Conservation (phyloP, 2,329 filamentous ascomycete species). For the Diaporthe sp. region DNA sequence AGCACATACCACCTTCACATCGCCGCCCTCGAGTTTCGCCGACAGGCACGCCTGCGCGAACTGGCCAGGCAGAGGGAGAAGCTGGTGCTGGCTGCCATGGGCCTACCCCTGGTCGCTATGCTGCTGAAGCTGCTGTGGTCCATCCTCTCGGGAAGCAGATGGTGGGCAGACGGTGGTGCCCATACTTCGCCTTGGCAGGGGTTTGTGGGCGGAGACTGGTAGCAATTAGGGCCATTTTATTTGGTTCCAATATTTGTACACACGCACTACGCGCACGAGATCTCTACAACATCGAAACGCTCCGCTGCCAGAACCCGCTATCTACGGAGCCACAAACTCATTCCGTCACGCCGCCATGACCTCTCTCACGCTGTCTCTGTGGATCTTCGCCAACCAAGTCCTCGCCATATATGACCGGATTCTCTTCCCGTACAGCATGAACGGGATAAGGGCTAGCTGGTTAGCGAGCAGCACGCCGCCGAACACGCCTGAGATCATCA, state of each 20-base stretch:
- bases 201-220: slow-evolving; percentile 22
- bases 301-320: background rate
- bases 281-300: background rate
- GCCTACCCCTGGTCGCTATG: background rate
- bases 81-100: slow-evolving; percentile 23
- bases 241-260: background rate
- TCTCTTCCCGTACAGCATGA: slow-evolving; percentile 64
- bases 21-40: slow-evolving; percentile 9
- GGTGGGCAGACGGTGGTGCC: background rate
- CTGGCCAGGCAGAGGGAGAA: slow-evolving; percentile 12
- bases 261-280: background rate
- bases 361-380: slow-evolving; percentile 37
- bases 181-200: background rate
- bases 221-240: background rate
- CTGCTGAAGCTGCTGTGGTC: slow-evolving; percentile 26
- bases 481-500: slow-evolving; percentile 66
- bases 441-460: slow-evolving; percentile 62
- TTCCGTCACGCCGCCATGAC: slow-evolving; percentile 35
- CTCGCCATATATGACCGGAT: slow-evolving; percentile 60
- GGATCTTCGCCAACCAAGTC: slow-evolving; percentile 60
- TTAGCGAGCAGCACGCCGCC: slow-evolving; percentile 62
- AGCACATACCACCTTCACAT: slow-evolving; percentile 23
- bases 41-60: background rate
- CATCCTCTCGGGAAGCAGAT: background rate
- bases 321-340: background rate